phyloP scores from a whole-genome alignment of 2,329 filamentous ascomycete species.

The Waltergamsia citrina region DNA sequence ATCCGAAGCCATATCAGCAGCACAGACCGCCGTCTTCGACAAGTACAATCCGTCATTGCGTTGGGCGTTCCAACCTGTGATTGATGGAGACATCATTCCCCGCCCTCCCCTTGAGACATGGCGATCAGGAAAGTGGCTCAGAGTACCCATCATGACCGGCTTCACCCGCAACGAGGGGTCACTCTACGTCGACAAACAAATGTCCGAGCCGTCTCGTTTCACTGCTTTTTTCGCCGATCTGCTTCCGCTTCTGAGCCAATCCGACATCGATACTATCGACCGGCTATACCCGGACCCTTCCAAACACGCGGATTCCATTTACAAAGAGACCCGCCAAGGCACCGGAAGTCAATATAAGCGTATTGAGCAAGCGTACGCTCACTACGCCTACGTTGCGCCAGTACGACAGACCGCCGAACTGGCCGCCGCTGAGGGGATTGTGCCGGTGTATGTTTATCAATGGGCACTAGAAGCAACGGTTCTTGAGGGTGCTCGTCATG shows the following conservation, averaged over 20 bases:
- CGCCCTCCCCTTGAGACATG: slow-evolving; percentile 49
- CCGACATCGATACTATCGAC: slow-evolving; percentile 44
- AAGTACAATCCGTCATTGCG: slow-evolving; percentile 33
- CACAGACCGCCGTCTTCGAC: slow-evolving; percentile 30
- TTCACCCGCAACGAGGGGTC: slow-evolving; percentile 63
- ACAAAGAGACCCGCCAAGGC: slow-evolving; percentile 24
- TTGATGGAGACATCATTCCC: slow-evolving; percentile 50
- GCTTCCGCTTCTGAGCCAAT: slow-evolving; percentile 42
- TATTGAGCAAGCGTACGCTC: slow-evolving; percentile 41
- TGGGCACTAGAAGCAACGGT: slow-evolving; percentile 36
- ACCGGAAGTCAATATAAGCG: slow-evolving; percentile 44
- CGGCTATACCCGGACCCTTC: slow-evolving; percentile 51
- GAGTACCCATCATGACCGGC: slow-evolving; percentile 48
- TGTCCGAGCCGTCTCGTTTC: slow-evolving; percentile 41
- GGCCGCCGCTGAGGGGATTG: slow-evolving; percentile 5
- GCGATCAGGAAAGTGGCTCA: slow-evolving; percentile 20
- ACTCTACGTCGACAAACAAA: slow-evolving; percentile 46
- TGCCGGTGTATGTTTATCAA: slow-evolving; percentile 14
- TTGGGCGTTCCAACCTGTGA: slow-evolving; percentile 61
- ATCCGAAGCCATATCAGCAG: slow-evolving; percentile 18
- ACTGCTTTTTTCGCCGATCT: slow-evolving; percentile 49
- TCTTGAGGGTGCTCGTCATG: slow-evolving; percentile 34
- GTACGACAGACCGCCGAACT: slow-evolving; percentile 36
- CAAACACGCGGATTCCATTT: slow-evolving; percentile 18
- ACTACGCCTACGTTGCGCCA: slow-evolving; percentile 44